These are phyloP conservation scores for Ballota nigra DNA, from an alignment of 257 asterid genomes.

Conservation along the genomic window DNA sequence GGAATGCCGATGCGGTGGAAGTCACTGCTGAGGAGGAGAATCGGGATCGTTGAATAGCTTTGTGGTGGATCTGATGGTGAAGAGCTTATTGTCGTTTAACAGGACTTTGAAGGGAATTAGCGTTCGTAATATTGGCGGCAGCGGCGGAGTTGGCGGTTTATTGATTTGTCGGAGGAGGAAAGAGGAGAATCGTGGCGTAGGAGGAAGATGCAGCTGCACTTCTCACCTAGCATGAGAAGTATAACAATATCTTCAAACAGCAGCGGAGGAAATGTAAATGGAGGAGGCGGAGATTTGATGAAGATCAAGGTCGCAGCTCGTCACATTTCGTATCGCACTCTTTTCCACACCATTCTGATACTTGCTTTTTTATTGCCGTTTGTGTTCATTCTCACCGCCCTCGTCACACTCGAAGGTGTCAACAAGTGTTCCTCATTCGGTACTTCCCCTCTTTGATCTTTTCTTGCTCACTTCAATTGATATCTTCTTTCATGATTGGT, in stretches of 20 bases:
- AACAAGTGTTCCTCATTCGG: conserved; percentile 97
- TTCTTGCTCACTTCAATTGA: not conserved
- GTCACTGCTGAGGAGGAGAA: conserved; percentile 30
- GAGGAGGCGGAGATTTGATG: conserved; percentile 73
- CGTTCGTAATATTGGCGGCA: conserved; percentile 19
- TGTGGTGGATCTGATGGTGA: conserved; percentile 46
- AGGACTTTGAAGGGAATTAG: conserved; percentile 13
- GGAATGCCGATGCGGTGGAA: conserved; percentile 32
- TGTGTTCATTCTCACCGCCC: conserved; percentile 87
- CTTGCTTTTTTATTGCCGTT: conserved; percentile 92
- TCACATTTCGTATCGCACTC: conserved; percentile 71
- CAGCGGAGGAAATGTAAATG: conserved; percentile 59
- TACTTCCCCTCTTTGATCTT: conserved; percentile 27
- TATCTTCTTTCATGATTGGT: not conserved
- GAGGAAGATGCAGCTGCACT: conserved; percentile 99
- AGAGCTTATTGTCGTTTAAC: conserved; percentile 23
- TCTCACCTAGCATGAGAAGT: conserved; percentile 99
- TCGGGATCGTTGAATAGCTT: conserved; percentile 33
- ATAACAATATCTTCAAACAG: conserved; percentile 83
- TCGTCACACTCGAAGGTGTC: conserved; percentile 97
- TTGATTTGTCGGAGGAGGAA: conserved; percentile 30
- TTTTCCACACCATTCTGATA: conserved; percentile 74
- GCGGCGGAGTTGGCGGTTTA: conserved; percentile 28
- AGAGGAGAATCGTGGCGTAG: conserved; percentile 31
- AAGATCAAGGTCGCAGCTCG: conserved; percentile 94